Conservation (phyloP, 176 grass and related monocot species). For the Puya raimondii region DNA sequence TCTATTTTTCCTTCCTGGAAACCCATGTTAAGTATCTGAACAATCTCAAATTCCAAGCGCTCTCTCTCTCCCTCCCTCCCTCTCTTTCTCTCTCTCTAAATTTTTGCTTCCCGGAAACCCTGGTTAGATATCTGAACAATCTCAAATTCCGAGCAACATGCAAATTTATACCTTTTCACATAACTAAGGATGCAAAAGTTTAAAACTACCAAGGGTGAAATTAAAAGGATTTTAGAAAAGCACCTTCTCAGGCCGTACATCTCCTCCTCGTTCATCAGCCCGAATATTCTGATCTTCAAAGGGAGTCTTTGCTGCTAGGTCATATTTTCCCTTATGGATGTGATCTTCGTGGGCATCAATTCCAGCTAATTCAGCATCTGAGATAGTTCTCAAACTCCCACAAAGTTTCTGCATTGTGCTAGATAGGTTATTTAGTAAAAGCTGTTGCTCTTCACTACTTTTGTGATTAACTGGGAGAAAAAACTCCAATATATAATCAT, state of each 20-base stretch:
- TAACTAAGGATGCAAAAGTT: neutral
- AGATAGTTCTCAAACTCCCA: conserved; percentile 71
- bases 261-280: neutral
- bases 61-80: too few relatives aligned
- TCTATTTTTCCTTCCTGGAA: too few relatives aligned
- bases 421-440: conserved; percentile 84
- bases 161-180: neutral
- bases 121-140: too few relatives aligned
- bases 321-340: conserved; percentile 6
- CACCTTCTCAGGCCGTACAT: conserved; percentile 19
- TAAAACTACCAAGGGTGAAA: neutral
- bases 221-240: neutral
- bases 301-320: neutral
- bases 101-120: too few relatives aligned
- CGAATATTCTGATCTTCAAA: conserved; percentile 6
- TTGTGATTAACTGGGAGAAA: conserved; percentile 86
- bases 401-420: conserved; percentile 89
- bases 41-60: too few relatives aligned
- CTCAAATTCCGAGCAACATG: neutral
- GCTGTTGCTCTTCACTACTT: conserved; percentile 77
- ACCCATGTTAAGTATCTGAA: too few relatives aligned
- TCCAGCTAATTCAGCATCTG: conserved; percentile 40
- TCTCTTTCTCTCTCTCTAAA: too few relatives aligned
- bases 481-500: conserved; percentile 91
- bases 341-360: neutral